Evolutionary conservation across 306 rosid genomes (phyloP), one percentile per base, ranked within the genome.

Genomic region (Ceratonia siliqua): DNA sequence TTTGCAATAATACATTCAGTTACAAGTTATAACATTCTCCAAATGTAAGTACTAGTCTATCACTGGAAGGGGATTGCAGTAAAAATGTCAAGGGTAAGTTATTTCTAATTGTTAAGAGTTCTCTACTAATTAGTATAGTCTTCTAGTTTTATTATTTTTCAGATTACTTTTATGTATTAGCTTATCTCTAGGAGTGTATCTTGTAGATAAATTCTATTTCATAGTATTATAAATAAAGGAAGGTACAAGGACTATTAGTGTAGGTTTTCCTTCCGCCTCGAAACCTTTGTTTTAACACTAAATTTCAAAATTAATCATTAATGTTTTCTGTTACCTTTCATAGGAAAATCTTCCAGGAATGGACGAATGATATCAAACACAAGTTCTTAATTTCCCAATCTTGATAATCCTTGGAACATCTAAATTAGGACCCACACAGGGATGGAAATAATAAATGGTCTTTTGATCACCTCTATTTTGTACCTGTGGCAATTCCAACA

Each of bases 41-140:
- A 61, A 20, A 8, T 53, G 24, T 55, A 42, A 42, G 30, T 55
- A 18, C 14, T 14, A 42, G 46, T 15, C 62, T 57, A 18, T 53
- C 62, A 68, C 32, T 32, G 66, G 18, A 36, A 54, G 72, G 14
- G 20, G 65, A 3, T 75, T 62, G 24, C 35, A 12, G 61, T n/a
- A n/a, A 55, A 67, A 76, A 48, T 30, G 6, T 54, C 61, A 58
- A 21, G 18, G 32, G 3, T 42, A 43, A 67, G 7, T 48, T 57
- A 10, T 6, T 41, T 27, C n/a, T 27, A 55, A n/a, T n/a, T n/a
- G n/a, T n/a, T n/a, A n/a, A n/a, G n/a, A n/a, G n/a, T n/a, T n/a
- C n/a, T n/a, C n/a, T n/a, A n/a, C n/a, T n/a, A n/a, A n/a, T n/a
- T n/a, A n/a, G n/a, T n/a, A n/a, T n/a, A n/a, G n/a, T n/a, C n/a